Base-by-base conservation (phyloP, 73 alveolate genomes). In the Symbiodinium natans region DNA sequence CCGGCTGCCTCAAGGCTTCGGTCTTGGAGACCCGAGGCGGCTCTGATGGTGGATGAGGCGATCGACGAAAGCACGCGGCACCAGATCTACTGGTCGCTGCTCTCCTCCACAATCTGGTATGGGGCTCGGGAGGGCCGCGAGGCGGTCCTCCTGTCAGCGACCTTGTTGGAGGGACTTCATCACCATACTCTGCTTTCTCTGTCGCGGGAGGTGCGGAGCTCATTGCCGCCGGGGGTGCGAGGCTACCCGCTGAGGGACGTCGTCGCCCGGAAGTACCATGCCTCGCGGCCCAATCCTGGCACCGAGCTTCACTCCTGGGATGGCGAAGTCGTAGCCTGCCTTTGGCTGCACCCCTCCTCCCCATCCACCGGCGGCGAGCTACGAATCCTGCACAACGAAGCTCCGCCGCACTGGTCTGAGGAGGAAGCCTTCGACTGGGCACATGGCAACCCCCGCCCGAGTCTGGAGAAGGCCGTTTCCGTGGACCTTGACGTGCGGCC, bases 361-460 rank as follows among this genome's bases (percentile, higher is more conserved):
- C 2, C 77, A 15, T 31, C 1, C 36, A 25, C 31, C 9, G 77
- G 77, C 77, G 77, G 77, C 17, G 36, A 63, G 31, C 77, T 63
- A 15, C 31, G 77, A 63, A 63, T 63, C 77, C 77, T 63, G 19
- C 15, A 23, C 10, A 63, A 19, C 77, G 77, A 63, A 2, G 77
- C 36, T 27, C 77, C 34, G 77, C 36, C 77, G 13, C 13, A 63
- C 31, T 63, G 77, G 77, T 63, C 77, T 11, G 77, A 63, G 25
- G 77, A 63, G 34, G 77, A 63, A 63, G 77, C 77, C 31, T 63
- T 63, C 34, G 77, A 63, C 77, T 63, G 77, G 77, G 68, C 29
- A 27, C 68, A 27, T 10, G 34, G 34, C 8, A 7, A 7, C 77
- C 40, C 77, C 77, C 15, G 36, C 39, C 77, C 77, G 36, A 63